Percentiles rank a stretch among this genome's conserved stretches.
phyloP scores from a whole-genome alignment of 768 basidiomycete species.

The Kwoniella sp. region DNA sequence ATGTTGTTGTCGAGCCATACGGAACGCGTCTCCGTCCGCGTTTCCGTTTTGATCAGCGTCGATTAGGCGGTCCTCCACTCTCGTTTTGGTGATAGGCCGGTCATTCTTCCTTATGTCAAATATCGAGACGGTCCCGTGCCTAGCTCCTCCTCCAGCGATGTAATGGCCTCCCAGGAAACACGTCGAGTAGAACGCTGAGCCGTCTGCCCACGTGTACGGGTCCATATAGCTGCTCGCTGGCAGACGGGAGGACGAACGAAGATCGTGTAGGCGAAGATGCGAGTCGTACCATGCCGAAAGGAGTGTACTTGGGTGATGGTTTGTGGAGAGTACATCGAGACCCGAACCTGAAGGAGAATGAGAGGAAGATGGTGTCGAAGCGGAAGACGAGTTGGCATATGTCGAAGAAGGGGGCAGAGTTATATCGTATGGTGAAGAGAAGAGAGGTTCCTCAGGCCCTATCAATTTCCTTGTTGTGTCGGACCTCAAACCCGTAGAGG shows the following conservation, averaged over 20 bases:
- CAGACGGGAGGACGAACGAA: constrained; percentile 24
- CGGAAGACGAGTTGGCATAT: neutral
- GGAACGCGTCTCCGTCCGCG: too few relatives aligned
- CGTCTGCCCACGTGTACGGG: constrained; percentile 48
- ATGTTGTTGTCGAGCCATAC: too few relatives aligned
- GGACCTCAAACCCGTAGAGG: constrained; percentile 14
- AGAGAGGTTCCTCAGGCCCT: constrained; percentile 40
- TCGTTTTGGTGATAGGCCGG: neutral
- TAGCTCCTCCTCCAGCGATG: constrained; percentile 42
- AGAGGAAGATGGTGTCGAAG: too few relatives aligned
- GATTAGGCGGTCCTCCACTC: neutral
- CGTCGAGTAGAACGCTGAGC: constrained; percentile 40
- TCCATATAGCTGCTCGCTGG: constrained; percentile 32
- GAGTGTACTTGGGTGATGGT: constrained; percentile 35
- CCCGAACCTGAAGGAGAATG: too few relatives aligned
- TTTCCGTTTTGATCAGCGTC: neutral
- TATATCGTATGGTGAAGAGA: constrained; percentile 41
- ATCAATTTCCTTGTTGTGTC: constrained; percentile 6
- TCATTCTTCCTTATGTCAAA: constrained; percentile 37
- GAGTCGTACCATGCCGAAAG: constrained; percentile 52
- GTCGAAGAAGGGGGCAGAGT: constrained; percentile 23
- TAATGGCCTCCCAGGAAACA: constrained; percentile 34
- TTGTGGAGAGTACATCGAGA: constrained; percentile 5
- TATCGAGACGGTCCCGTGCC: constrained; percentile 44
- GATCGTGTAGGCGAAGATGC: constrained; percentile 46